Evolutionary conservation across 805 yeast genomes (phyloP), one percentile per base, ranked within the genome.

Genomic region (Kregervanrija fluxuum): DNA sequence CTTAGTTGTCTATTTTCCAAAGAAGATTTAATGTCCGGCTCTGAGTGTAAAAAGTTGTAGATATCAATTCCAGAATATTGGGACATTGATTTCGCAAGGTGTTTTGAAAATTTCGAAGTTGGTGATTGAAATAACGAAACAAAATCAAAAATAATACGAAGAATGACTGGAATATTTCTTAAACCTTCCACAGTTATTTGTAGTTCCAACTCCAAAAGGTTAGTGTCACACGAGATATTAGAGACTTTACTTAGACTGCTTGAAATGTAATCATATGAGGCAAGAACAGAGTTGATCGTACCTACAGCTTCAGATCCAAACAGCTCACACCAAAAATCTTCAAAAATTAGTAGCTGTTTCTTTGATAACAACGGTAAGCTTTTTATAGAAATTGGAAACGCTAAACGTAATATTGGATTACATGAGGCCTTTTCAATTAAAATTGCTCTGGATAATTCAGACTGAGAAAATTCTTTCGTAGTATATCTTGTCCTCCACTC

Each of bases 241-340:
- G 55, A 46, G 0, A 71, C 62, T 4, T 62, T 60, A 0, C 82
- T 76, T 35, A 56, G 54, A 3, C 77, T 60, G 0, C 62, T 56
- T 1, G 67, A 59, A 11, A 68, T 67, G 46, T 60, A 68, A 15
- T 62, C 70, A 35, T 51, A 55, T 4, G 48, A 41, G 15, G 62
- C 63, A 9, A 80, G 59, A 13, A 52, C 54, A 5, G 68, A 59
- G 48, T 73, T 71, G 5, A 83, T 54, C 0, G 87, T 75, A 0
- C 72, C 73, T 2, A 51, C 45, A 4, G 78, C 61, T 60, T 84
- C 91, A 57, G 79, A 80, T 1, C 91, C 91, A 41, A 82, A 61
- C 0, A 82, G 43, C 39, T 74, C 74, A 43, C 78, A 70, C 82
- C 87, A 79, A 3, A 71, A 57, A 10, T 60, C 59, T 30, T 65